Evolutionary conservation across 257 asterid genomes (phyloP), one percentile per base, ranked within the genome.

Genomic region (Cordia subcordata): DNA sequence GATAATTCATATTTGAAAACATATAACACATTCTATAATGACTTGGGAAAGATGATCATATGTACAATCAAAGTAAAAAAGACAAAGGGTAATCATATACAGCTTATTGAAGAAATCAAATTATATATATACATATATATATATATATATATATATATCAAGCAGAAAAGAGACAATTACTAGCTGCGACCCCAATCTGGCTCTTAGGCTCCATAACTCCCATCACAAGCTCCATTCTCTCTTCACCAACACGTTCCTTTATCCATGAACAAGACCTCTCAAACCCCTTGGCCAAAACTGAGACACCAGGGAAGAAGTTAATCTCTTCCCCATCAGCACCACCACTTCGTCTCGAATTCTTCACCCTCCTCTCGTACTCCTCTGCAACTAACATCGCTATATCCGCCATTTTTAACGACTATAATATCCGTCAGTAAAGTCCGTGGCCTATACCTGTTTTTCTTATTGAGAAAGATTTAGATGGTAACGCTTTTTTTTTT

Each of bases 331-430:
- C 58, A 53, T 75, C 82, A 46, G 21, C 58, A 33, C 4, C 50
- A 4, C 87, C 87, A 21, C 5, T 55, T 66, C 66, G 79, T 62
- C 85, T 83, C 15, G 96, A 82, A 15, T 16, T 65, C 70, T 72
- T 85, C 5, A 83, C 77, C 79, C 85, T 81, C 66, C 94, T 87
- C 71, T 87, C 92, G 17, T 87, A 87, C 66, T 87, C 96, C 23
- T 87, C 96, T 13, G 94, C 96, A n/a, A 85, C 92, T 72, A 87
- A 65, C 54, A 87, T 82, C 45, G 96, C 94, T 47, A 85, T 87
- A 56, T 87, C 96, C 1, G 96, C 79, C 96, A 87, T 86, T 0
- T 64, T 68, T 10, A 61, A 72, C 0, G 65, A 78, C 3, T 72
- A n/a, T n/a, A n/a, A n/a, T n/a, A n/a, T n/a, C n/a, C n/a, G n/a